Conservation (phyloP, 768 basidiomycete species). For the Trametes punicea region DNA sequence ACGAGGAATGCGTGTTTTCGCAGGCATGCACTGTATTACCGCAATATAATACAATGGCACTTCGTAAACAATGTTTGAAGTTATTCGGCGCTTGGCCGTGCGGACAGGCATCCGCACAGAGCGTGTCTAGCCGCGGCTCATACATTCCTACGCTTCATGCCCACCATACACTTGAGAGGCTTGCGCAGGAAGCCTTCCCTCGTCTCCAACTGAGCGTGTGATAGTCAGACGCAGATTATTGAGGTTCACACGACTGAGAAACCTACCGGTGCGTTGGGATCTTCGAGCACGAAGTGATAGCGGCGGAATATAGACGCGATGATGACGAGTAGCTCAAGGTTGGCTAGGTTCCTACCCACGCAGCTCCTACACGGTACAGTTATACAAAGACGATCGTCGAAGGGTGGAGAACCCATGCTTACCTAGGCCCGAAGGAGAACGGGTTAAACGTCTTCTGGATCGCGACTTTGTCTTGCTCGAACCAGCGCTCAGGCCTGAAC, state of each 20-base stretch:
- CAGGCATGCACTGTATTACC: neutral
- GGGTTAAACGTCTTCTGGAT: conserved; percentile 80
- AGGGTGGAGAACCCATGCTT: conserved; percentile 24
- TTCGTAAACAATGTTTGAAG: too few species aligned
- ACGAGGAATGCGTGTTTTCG: neutral
- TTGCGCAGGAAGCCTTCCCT: conserved; percentile 88
- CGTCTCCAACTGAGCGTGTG: conserved; percentile 53
- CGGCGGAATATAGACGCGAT: conserved; percentile 75
- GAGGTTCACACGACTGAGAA: conserved; percentile 1
- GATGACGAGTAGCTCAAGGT: conserved; percentile 76
- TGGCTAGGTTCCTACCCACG: conserved; percentile 80
- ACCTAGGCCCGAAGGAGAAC: conserved; percentile 82
- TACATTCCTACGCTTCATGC: conserved; percentile 61
- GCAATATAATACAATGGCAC: neutral
- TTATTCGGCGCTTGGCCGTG: neutral
- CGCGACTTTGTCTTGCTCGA: conserved; percentile 58
- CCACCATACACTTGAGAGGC: conserved; percentile 68
- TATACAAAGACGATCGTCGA: neutral
- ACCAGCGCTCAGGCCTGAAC: conserved; percentile 84
- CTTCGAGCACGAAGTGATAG: conserved; percentile 69
- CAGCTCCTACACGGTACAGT: conserved; percentile 55
- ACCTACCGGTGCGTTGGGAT: conserved; percentile 54
- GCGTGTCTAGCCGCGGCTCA: conserved; percentile 1
- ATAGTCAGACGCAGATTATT: conserved; percentile 4
- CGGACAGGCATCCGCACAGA: neutral